Conservation (phyloP, 305 asterid genomes). For the Stenogyne calaminthoides region DNA sequence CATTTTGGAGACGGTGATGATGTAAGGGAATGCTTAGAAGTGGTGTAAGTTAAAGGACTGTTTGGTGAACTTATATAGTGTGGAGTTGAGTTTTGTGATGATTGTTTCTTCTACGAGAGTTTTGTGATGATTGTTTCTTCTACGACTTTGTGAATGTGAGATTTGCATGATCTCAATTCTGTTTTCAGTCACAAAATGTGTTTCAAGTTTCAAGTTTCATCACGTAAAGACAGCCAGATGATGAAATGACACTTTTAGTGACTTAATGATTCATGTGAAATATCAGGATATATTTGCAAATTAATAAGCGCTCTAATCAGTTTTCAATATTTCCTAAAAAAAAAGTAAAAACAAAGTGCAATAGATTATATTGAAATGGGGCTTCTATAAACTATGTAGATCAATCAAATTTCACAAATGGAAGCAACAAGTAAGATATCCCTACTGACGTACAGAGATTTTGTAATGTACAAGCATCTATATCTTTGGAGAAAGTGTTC, state of each 20-base stretch:
- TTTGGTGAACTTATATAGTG: conserved; percentile 1
- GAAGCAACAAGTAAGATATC: not conserved
- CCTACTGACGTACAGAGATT: not conserved
- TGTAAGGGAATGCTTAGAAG: not conserved
- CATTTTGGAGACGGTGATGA: conserved; percentile 6
- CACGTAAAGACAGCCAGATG: not conserved
- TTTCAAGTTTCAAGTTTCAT: not conserved
- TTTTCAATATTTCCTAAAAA: not conserved
- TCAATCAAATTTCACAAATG: not conserved
- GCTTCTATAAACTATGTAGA: not conserved
- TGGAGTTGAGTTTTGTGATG: conserved; percentile 2
- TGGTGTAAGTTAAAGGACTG: not conserved
- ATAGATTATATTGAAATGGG: not conserved
- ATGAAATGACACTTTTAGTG: not conserved
- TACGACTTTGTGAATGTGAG: conserved; percentile 5
- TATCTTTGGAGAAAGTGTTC: conserved; percentile 25
- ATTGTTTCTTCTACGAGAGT: conserved; percentile 24
- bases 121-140: conserved; percentile 16
- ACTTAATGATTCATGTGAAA: too few relatives aligned
- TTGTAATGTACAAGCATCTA: conserved; percentile 22
- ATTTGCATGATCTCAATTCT: conserved; percentile 27
- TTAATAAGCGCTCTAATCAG: not conserved
- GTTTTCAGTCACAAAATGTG: conserved; percentile 14
- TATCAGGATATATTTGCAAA: not conserved
- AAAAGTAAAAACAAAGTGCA: not conserved